Base-by-base conservation (phyloP, 352 stramenopile species). In the Phytophthora lateralis region DNA sequence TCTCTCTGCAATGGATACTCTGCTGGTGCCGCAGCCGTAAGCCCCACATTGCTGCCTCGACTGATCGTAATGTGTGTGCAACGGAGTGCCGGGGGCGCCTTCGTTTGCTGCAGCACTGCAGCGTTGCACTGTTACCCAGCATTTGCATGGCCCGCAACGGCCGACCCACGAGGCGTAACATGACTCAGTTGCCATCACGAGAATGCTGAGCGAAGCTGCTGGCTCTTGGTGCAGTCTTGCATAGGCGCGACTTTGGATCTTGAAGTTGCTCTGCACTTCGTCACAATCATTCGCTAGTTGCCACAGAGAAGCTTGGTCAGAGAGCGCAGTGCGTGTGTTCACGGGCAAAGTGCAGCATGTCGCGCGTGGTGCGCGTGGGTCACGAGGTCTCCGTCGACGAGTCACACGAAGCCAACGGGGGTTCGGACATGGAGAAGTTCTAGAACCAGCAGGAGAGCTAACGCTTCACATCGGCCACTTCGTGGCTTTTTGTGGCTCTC, bases 61-160 rank as follows among this genome's bases (percentile, higher is more conserved):
- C 21, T 3, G 17, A 46, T 46, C 41, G 41, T 27, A 24, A n/a
- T 37, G 10, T 39, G 20, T 46, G 17, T 42, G 35, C 43, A 54
- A 42, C 55, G 45, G 18, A 26, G 21, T 3, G 21, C 21, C 21
- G 21, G 21, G 21, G 15, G 21, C 17, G 18, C 4, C 15, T 41
- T 45, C 41, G 34, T 34, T 43, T 15, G 32, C 43, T 55, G 49
- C 21, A 54, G 42, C 49, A 48, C 43, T 55, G 49, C 29, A 49
- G 42, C 49, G 58, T 66, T 48, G 44, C 35, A 56, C 45, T 62
- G 37, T 38, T 61, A 55, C 11, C 42, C 42, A 61, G 8, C 34
- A 66, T 55, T 44, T 60, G 32, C 21, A 26, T 65, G 48, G 48
- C 17, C 26, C 24, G 39, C 46, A 59, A 65, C 39, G 48, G 10